Conservation (phyloP, 2,329 filamentous ascomycete species). For the Alternaria triticina region DNA sequence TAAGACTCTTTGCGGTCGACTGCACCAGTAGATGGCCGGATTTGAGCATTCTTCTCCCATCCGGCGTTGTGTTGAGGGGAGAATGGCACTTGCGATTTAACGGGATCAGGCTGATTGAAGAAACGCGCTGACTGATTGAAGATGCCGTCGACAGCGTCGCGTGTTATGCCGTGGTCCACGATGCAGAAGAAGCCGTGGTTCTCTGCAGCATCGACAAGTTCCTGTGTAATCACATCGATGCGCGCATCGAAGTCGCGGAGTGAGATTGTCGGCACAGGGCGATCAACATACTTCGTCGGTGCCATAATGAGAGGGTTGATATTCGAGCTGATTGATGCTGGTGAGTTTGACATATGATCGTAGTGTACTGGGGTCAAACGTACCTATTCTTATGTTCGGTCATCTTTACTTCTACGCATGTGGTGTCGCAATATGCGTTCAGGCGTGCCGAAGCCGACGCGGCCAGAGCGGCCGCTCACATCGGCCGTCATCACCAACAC, state of each 20-base stretch:
- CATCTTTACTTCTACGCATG: not conserved
- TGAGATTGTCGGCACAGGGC: conserved; percentile 50
- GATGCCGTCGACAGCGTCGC: conserved; percentile 58
- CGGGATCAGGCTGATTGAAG: conserved; percentile 54
- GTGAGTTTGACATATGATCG: not conserved
- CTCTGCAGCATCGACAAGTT: conserved; percentile 63
- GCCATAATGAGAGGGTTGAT: conserved; percentile 8
- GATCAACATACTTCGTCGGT: conserved; percentile 18
- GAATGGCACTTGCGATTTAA: conserved; percentile 62
- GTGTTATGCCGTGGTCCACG: conserved; percentile 61
- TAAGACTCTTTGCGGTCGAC: conserved; percentile 68
- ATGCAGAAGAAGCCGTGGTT: conserved; percentile 67
- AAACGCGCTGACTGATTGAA: conserved; percentile 60
- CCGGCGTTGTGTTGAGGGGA: conserved; percentile 60
- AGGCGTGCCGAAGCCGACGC: not conserved
- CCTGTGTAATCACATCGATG: conserved; percentile 59
- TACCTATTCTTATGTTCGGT: conserved; percentile 6
- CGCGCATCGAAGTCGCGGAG: conserved; percentile 60
- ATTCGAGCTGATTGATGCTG: not conserved
- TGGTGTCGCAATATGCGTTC: not conserved
- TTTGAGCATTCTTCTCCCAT: conserved; percentile 61
- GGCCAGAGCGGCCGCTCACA: not conserved
- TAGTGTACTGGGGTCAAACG: not conserved
- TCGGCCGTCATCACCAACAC: conserved; percentile 1
- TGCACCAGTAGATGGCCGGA: conserved; percentile 57